Base-by-base conservation (phyloP, 2,329 filamentous ascomycete species). In the Colletotrichum trifolii region DNA sequence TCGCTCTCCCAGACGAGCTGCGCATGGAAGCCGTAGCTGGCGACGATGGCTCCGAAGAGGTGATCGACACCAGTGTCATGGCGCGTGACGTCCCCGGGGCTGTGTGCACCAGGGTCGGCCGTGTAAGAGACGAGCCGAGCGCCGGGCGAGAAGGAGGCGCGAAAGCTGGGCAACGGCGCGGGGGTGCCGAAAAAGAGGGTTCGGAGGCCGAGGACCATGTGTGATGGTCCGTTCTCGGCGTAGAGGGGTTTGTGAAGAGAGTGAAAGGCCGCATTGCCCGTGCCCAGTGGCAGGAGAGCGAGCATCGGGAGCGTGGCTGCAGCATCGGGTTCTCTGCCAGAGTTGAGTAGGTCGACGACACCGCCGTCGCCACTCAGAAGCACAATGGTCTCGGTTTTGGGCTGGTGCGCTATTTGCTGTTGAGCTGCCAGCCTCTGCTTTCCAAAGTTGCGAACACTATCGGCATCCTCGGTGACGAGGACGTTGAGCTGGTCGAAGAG, bases 1-100 rank as follows among this genome's bases (percentile, higher is more conserved):
- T 98, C 95, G 76, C 92, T 96, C 79, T 97, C 94, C 71, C 92
- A 94, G 25, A 98, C 93, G 4, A 98, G 84, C 46, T 90, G 89
- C 36, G 94, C 92, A 73, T 98, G 95, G 72, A 98, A 88, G 17
- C 92, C 95, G 85, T 96, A 97, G 75, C 91, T 96, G 48, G 90
- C 90, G 2, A 98, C 94, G 25, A 97, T 93, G 33, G 91, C 91
- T 34, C 93, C 94, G 71, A 91, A 86, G 33, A 91, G 80, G 49
- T 77, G 74, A 0, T 74, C 72, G 5, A 82, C 76, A 1, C 69
- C 62, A 9, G 76, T 71, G 38, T 76, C 70, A n/a, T 76, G 60
- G 53, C 76, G 75, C 3, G 70, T 64, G 7, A 73, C 54, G 7
- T 69, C 60, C 50, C 58, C 38, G 7, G 64, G 68, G 8, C 46